phyloP scores from a whole-genome alignment of 345 rosid genomes.

The Acer campestre region DNA sequence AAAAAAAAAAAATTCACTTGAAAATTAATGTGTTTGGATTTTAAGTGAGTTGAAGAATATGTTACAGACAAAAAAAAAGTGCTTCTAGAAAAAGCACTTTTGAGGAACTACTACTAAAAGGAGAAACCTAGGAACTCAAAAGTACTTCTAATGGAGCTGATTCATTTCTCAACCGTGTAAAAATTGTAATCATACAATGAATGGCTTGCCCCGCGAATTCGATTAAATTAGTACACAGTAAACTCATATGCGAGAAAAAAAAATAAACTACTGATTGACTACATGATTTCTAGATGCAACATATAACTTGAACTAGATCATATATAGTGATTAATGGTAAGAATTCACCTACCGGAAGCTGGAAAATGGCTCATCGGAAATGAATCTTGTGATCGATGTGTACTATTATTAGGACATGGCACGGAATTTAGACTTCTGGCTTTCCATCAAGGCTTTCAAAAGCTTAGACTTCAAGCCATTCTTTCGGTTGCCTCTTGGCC shows the following conservation, averaged over 20 bases:
- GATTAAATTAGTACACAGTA: background rate
- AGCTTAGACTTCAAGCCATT: slow-evolving; percentile 23
- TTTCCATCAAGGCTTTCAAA: slow-evolving; percentile 20
- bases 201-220: background rate
- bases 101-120: background rate
- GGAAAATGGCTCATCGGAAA: background rate
- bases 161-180: background rate
- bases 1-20: background rate
- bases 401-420: background rate
- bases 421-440: slow-evolving; percentile 22
- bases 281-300: too few species aligned
- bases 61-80: background rate
- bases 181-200: background rate
- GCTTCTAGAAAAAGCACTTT: background rate
- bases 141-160: too few species aligned
- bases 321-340: background rate
- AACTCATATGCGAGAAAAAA: background rate
- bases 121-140: background rate
- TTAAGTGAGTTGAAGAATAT: background rate
- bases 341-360: background rate
- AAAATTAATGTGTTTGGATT: background rate
- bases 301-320: background rate
- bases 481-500: slow-evolving; percentile 25
- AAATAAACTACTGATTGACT: background rate
- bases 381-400: too few species aligned